A percentile compares a stretch with the other conserved stretches of the same genome.
These are phyloP conservation scores for Neolentinus lepideus DNA, from an alignment of 1,284 basidiomycete genomes.

Conservation along the genomic window DNA sequence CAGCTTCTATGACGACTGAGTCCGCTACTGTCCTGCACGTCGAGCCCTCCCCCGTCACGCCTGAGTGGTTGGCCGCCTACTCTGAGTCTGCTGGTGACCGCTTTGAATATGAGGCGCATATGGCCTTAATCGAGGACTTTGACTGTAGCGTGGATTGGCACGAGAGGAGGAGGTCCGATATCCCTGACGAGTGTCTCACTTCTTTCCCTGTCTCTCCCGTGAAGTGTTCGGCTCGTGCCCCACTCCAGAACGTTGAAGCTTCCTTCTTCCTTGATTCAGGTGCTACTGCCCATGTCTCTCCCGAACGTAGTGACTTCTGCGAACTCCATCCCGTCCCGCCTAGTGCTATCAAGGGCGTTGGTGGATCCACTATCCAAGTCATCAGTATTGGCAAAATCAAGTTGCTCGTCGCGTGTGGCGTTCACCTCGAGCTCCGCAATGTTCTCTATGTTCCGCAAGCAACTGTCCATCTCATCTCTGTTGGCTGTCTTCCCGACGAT, in stretches of 20 bases:
- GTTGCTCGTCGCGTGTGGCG: slow-evolving; percentile 15
- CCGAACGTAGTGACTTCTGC: slow-evolving; percentile 20
- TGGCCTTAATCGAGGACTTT: not conserved
- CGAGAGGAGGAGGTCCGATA: not conserved
- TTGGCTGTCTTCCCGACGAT: slow-evolving; percentile 8
- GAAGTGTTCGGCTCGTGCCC: not conserved
- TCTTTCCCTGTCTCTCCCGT: not conserved
- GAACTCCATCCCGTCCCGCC: slow-evolving; percentile 17
- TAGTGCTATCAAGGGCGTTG: slow-evolving; percentile 20
- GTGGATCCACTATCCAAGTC: slow-evolving; percentile 22
- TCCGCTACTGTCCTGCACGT: not conserved
- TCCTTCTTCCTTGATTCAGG: slow-evolving; percentile 26
- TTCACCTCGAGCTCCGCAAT: slow-evolving; percentile 10
- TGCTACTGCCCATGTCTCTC: slow-evolving; percentile 21
- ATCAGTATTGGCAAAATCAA: slow-evolving; percentile 22
- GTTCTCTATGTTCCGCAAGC: slow-evolving; percentile 18
- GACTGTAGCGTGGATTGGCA: not conserved
- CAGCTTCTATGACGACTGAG: not conserved
- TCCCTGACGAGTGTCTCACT: not conserved
- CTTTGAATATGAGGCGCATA: not conserved
- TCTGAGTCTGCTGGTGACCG: not conserved
- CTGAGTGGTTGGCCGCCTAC: not conserved
- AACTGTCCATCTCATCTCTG: slow-evolving; percentile 17
- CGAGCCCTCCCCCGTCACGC: not conserved
- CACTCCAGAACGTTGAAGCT: not conserved